Conservation (phyloP, 306 rosid species). For the Potentilla sterilis region DNA sequence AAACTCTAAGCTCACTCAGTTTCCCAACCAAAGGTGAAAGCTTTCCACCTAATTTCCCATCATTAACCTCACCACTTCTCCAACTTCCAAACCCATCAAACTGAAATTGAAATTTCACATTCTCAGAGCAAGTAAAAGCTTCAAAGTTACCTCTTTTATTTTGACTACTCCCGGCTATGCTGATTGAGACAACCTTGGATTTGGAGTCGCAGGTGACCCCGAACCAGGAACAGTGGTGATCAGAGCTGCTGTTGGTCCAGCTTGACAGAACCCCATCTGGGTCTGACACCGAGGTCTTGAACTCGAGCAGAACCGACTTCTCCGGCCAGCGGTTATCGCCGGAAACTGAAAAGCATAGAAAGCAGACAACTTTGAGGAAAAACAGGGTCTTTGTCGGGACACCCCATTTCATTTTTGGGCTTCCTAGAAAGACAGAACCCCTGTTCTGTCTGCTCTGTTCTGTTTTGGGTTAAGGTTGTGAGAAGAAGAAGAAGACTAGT, state of each 20-base stretch:
- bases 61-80: conserved; percentile 11
- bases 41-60: conserved; percentile 23
- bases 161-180: conserved; percentile 2
- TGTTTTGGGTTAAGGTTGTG: background rate
- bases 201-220: conserved; percentile 34
- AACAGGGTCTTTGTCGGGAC: background rate
- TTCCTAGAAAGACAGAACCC: background rate
- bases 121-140: conserved; percentile 29
- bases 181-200: conserved; percentile 26
- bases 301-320: conserved; percentile 29
- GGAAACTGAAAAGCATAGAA: conserved; percentile 6
- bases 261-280: conserved; percentile 28
- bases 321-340: conserved; percentile 15
- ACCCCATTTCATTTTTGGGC: conserved; percentile 33
- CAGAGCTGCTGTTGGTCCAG: conserved; percentile 17
- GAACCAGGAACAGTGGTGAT: conserved; percentile 34
- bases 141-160: conserved; percentile 27
- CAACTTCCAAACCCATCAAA: conserved; percentile 17
- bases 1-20: conserved; percentile 29
- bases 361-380: conserved; percentile 13
- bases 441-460: background rate
- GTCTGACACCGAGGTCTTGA: conserved; percentile 32
- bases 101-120: conserved; percentile 15
- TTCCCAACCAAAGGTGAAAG: conserved; percentile 35
- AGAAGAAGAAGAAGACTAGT: background rate